phyloP scores from a whole-genome alignment of 768 basidiomycete genomes.

The Amanita rimosa region DNA sequence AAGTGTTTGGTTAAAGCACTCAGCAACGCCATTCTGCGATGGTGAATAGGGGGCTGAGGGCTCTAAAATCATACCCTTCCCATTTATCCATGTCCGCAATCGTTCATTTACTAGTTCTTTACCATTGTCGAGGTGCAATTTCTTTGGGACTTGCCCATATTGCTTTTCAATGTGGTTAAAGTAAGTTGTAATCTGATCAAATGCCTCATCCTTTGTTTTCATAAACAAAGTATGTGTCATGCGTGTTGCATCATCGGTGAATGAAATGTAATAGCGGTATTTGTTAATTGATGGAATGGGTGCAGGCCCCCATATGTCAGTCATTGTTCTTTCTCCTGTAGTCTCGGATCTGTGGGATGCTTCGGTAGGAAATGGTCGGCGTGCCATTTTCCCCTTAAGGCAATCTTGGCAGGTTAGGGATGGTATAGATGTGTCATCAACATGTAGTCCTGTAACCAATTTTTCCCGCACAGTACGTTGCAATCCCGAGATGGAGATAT shows the following conservation, averaged over 20 bases:
- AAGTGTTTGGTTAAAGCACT: too few species aligned
- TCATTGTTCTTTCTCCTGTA: background rate
- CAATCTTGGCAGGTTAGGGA: background rate
- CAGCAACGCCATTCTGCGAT: too few species aligned
- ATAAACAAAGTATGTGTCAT: background rate
- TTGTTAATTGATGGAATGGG: background rate
- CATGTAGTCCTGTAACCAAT: too few species aligned
- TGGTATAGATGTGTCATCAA: too few species aligned
- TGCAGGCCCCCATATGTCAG: conserved; percentile 4
- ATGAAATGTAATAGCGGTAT: background rate
- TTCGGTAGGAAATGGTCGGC: background rate
- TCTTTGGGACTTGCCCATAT: background rate
- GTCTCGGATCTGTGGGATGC: background rate
- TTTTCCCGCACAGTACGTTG: too few species aligned
- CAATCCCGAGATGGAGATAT: too few species aligned
- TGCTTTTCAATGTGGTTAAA: background rate
- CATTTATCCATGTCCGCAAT: too few species aligned
- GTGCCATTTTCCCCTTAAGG: background rate
- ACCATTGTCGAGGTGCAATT: background rate
- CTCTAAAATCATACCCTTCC: too few species aligned
- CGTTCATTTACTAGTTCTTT: too few species aligned
- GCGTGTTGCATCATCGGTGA: conserved; percentile 2
- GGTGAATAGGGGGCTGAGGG: too few species aligned
- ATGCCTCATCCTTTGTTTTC: conserved; percentile 3
- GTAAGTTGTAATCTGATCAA: background rate